Conservation (phyloP, 495 filamentous ascomycete genomes). For the Talaromyces borbonicus region DNA sequence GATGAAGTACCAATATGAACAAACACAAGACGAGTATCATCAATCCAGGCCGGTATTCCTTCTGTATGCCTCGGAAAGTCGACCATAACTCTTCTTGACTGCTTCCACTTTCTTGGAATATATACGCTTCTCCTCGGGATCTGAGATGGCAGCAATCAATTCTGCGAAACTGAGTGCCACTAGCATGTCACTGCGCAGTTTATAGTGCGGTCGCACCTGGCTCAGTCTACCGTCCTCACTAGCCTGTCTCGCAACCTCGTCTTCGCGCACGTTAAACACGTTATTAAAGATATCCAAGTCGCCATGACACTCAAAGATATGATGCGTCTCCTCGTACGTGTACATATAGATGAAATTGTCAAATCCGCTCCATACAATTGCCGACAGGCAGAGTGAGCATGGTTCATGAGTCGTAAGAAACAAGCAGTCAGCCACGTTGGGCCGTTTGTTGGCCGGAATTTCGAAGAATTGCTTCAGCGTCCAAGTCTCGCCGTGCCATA, state of each 20-base stretch:
- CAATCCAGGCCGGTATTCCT: constrained; percentile 4
- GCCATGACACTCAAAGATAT: constrained; percentile 5
- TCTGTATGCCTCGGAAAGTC: constrained; percentile 5
- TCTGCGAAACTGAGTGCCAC: constrained; percentile 6
- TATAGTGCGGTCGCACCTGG: constrained; percentile 4
- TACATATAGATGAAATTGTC: constrained; percentile 10
- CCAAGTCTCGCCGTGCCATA: constrained; percentile 8
- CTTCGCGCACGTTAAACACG: constrained; percentile 7
- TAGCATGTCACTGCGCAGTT: constrained; percentile 4
- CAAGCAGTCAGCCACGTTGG: constrained; percentile 2
- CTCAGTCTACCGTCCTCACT: background rate
- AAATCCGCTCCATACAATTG: constrained; percentile 10
- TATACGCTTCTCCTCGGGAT: background rate
- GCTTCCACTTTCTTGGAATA: background rate
- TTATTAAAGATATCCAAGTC: constrained; percentile 9
- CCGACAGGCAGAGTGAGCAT: constrained; percentile 8
- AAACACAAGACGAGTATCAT: too few relatives aligned
- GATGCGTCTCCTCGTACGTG: constrained; percentile 9
- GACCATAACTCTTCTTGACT: constrained; percentile 3
- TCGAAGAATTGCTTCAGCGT: constrained; percentile 9
- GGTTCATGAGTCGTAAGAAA: constrained; percentile 10
- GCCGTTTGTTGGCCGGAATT: constrained; percentile 2
- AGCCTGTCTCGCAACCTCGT: constrained; percentile 1
- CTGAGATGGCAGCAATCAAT: background rate
- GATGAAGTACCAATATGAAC: too few relatives aligned